Percentiles rank a stretch among this genome's conserved stretches.
Evolutionary conservation across 257 asterid genomes (phyloP).

Genomic region (Buddleja alternifolia): DNA sequence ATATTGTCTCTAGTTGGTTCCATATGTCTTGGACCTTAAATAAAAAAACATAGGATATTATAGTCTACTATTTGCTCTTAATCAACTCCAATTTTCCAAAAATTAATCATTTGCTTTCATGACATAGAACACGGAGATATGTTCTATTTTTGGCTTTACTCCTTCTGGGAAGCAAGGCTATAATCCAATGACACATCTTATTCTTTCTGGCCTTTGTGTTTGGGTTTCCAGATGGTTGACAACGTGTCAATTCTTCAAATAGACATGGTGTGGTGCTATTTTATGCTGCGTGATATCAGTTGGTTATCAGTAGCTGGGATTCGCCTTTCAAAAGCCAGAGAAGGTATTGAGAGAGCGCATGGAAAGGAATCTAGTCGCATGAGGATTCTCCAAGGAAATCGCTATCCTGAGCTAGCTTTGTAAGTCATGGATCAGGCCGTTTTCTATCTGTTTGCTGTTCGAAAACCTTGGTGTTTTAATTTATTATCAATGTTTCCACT

Average conservation of each 20-base stretch:
- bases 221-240: constrained; percentile 76
- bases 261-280: constrained; percentile 98
- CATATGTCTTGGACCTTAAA: not conserved
- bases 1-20: not conserved
- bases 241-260: constrained; percentile 89
- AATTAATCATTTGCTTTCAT: not conserved
- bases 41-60: not conserved
- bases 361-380: constrained; percentile 91
- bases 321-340: constrained; percentile 85
- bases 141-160: not conserved
- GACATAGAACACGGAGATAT: not conserved
- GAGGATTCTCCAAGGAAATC: constrained; percentile 81
- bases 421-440: constrained; percentile 37
- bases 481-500: constrained; percentile 10
- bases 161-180: not conserved
- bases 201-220: constrained; percentile 23
- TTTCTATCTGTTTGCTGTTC: constrained; percentile 4
- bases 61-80: not conserved
- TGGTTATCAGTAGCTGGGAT: constrained; percentile 87
- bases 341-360: constrained; percentile 91
- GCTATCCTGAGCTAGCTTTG: constrained; percentile 88
- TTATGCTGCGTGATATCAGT: constrained; percentile 90
- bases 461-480: constrained; percentile 20
- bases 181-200: constrained; percentile 1
- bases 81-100: not conserved